A percentile compares a stretch with the other conserved stretches of the same genome.
Conservation (phyloP, 495 filamentous ascomycete genomes). For the Annulohypoxylon nitens region DNA sequence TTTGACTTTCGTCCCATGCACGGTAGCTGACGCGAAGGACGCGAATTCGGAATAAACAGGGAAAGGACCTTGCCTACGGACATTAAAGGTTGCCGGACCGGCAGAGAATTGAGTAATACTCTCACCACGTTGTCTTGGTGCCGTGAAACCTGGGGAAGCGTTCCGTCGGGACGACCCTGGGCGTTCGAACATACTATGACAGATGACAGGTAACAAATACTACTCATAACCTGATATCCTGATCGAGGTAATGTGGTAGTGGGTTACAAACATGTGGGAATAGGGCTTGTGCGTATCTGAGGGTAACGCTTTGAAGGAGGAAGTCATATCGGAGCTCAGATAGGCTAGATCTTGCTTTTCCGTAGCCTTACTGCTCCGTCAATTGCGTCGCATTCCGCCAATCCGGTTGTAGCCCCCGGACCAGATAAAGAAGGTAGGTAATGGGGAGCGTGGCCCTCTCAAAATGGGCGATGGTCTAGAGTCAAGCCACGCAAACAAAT, state of each 20-base stretch:
- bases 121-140: constrained; percentile 24
- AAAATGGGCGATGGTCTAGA: constrained; percentile 7
- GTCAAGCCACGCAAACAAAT: constrained; percentile 20
- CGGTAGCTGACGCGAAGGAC: constrained; percentile 12
- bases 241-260: background rate
- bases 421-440: constrained; percentile 46
- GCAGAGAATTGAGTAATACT: constrained; percentile 23
- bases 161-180: constrained; percentile 26
- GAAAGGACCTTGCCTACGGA: constrained; percentile 18
- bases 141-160: constrained; percentile 29
- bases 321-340: constrained; percentile 21
- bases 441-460: constrained; percentile 2
- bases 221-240: constrained; percentile 9
- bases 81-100: constrained; percentile 17
- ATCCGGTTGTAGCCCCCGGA: constrained; percentile 36
- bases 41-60: constrained; percentile 29
- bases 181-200: constrained; percentile 13
- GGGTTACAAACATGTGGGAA: background rate
- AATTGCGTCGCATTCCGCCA: constrained; percentile 42
- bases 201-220: constrained; percentile 26
- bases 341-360: constrained; percentile 33
- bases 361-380: constrained; percentile 37
- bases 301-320: constrained; percentile 16
- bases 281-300: constrained; percentile 28
- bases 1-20: constrained; percentile 1